Evolutionary conservation across 495 filamentous ascomycete genomes (phyloP).

Genomic region (Trypethelium eluteriae): DNA sequence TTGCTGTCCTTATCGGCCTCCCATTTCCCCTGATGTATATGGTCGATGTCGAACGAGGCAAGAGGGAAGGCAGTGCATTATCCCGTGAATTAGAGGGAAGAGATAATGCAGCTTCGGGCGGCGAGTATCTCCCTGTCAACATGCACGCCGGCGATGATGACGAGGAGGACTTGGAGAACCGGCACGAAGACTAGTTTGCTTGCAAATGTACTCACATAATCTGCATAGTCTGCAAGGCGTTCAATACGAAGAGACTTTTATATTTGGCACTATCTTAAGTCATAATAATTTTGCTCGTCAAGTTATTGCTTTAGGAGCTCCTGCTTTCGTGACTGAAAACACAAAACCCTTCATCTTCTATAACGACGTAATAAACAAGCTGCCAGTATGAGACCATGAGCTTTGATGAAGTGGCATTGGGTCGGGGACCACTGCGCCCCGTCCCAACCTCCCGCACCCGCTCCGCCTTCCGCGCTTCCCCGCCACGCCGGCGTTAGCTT

Average conservation of each 20-base stretch:
- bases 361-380: no score
- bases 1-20: conserved; percentile 72
- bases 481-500: neutral
- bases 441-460: no score
- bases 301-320: no score
- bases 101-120: neutral
- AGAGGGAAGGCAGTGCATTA: conserved; percentile 64
- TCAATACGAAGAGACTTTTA: no score
- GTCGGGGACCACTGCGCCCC: no score
- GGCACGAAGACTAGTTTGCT: neutral
- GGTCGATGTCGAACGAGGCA: conserved; percentile 85
- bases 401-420: no score
- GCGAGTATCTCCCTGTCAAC: neutral
- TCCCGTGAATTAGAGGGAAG: conserved; percentile 53
- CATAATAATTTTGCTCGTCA: no score
- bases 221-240: neutral
- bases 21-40: conserved; percentile 77
- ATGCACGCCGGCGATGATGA: neutral
- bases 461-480: neutral
- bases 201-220: neutral
- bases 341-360: no score
- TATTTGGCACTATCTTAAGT: no score
- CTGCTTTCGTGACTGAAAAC: no score
- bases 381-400: no score
- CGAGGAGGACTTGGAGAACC: neutral